Base-by-base conservation (phyloP, 2,329 filamentous ascomycete species). In the Dryadomyces quercivorus region DNA sequence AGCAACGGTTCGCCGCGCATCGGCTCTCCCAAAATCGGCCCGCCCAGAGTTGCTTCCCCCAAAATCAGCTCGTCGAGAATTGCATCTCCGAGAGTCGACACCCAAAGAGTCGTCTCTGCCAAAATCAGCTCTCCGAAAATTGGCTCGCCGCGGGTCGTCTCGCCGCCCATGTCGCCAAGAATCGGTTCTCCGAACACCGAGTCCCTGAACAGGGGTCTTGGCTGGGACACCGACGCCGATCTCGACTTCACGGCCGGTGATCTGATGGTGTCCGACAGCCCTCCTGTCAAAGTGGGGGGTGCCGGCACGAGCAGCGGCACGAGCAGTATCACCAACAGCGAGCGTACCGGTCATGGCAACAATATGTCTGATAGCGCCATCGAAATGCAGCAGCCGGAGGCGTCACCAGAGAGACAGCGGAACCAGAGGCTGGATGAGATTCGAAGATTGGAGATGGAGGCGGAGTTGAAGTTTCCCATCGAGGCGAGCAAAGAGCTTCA, bases 241-340 rank as follows among this genome's bases (percentile, higher is more conserved):
- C 71, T 75, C 5, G 78, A 82, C 54, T 80, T 82, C 59, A 81
- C 78, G 0, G 77, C 73, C 12, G 71, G 72, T 45, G 77, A 81
- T 56, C 56, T 81, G 43, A 76, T 80, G 55, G 62, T 77, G 38
- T 81, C 78, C 0, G 70, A 75, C 58, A 81, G 77, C 57, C 78
- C 78, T n/a, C 73, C 75, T 36, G 70, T 81, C 52, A 67, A 64
- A 31, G 65, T 72, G 21, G 64, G 60, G 47, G 70, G 68, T 53
- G 64, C 63, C 43, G 66, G 18, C 12, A 22, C 7, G 12, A 45
- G 3, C 38, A 43, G n/a, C 26, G 49, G 38, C 13, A 21, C 36
- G 10, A 12, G 9, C 48, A 62, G 71, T 20, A 64, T 69, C 16
- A 63, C 68, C 50, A 67, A 71, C 52, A 52, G 26, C 44, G 6